phyloP scores from a whole-genome alignment of 768 basidiomycete species.

The Rhodotorula babjevae region DNA sequence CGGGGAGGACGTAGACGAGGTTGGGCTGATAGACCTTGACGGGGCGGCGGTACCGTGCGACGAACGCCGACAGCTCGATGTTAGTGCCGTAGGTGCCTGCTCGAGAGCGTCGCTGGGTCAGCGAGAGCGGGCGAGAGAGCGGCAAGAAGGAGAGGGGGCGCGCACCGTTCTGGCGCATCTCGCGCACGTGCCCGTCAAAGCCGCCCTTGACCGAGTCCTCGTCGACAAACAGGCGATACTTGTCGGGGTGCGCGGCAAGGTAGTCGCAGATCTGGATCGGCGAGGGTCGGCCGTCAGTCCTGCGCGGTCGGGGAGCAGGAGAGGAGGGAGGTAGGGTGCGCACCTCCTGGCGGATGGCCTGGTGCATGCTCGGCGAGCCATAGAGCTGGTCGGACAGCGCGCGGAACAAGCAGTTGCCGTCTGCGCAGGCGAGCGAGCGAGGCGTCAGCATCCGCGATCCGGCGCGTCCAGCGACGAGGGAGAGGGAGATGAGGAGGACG shows the following conservation, averaged over 20 bases:
- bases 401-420: constrained; percentile 87
- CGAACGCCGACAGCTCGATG: constrained; percentile 86
- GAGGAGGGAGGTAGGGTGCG: background rate
- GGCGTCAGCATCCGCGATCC: too few relatives aligned
- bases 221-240: constrained; percentile 84
- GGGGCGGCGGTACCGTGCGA: constrained; percentile 68
- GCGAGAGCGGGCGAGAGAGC: background rate
- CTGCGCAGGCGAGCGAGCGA: constrained; percentile 8
- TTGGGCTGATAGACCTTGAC: constrained; percentile 92
- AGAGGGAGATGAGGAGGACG: background rate
- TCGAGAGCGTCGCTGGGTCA: constrained; percentile 2
- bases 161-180: constrained; percentile 59
- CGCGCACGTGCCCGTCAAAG: constrained; percentile 63
- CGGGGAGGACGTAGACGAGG: constrained; percentile 74
- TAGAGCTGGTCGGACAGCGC: constrained; percentile 82
- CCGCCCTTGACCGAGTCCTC: constrained; percentile 60
- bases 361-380: constrained; percentile 67
- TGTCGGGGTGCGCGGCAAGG: constrained; percentile 63
- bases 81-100: constrained; percentile 79
- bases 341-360: constrained; percentile 61
- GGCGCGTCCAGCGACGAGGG: background rate
- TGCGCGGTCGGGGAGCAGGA: too few relatives aligned
- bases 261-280: constrained; percentile 61
- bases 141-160: too few relatives aligned
- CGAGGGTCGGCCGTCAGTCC: background rate